Evolutionary conservation across 1,284 basidiomycete species (phyloP), one percentile per base, ranked within the genome.

Genomic region (Phylloporus sp.): DNA sequence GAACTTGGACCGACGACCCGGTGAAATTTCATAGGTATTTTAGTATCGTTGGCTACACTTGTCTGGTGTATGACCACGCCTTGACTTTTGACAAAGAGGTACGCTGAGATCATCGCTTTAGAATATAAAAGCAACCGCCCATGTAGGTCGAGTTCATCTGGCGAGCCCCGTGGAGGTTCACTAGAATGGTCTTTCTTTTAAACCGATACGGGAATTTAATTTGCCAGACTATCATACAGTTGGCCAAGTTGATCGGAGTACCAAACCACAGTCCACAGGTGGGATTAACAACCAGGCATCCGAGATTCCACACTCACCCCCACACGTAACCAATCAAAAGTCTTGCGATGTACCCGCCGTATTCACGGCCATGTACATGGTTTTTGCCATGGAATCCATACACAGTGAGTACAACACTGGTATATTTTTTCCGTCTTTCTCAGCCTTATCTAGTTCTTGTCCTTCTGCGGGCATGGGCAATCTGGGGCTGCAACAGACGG

Each of bases 381-480:
- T 62, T 45, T 27, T 66, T 23, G 59, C 53, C 61, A 43, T 59
- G 12, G 71, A 72, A 62, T 67, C 70, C 8, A 70, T 72, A 23
- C 70, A 72, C 55, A 67, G 70, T 72, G 35, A 56, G 70, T 41
- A 29, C 39, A 19, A 35, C n/a, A 19, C 19, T 14, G 11, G 12
- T n/a, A 35, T 37, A 37, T 7, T 5, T n/a, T 57, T 27, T 5
- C 11, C 23, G 4, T 11, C 19, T 11, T n/a, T 35, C n/a, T 37
- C 32, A 57, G n/a, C 6, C 23, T 15, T n/a, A n/a, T 52, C 12
- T 8, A 71, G 70, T 72, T 53, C 63, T 72, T 41, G 70, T 72
- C 14, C 60, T 72, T 56, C 17, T 72, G 20, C 67, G 71, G 14
- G 68, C 70, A 4, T 72, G 71, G 67, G 70, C 71, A 15, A 67